These are phyloP conservation scores for Cubamyces lactineus DNA, from an alignment of 768 basidiomycete species.

Conservation along the genomic window DNA sequence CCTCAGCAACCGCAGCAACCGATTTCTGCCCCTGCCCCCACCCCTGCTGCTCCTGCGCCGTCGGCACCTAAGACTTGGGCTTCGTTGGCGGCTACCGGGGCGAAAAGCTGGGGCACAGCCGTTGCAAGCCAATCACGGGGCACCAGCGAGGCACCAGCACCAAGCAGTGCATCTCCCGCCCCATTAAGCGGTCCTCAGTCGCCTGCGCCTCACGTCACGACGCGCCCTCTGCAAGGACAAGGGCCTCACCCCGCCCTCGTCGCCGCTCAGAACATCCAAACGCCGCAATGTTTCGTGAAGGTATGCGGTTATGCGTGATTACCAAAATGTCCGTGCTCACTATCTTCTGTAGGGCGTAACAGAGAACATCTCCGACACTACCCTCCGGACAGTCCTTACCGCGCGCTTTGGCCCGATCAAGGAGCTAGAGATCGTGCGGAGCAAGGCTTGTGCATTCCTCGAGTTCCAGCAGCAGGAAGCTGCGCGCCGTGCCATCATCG, in stretches of 20 bases:
- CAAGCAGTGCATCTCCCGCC: constrained; percentile 42
- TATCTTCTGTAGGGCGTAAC: constrained; percentile 60
- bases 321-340: neutral
- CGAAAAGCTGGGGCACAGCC: constrained; percentile 83
- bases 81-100: constrained; percentile 81
- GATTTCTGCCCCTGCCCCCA: constrained; percentile 32
- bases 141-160: constrained; percentile 63
- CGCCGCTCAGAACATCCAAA: constrained; percentile 66
- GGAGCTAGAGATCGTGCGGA: constrained; percentile 86
- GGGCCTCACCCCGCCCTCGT: constrained; percentile 50
- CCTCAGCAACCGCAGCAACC: constrained; percentile 25
- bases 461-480: constrained; percentile 80
- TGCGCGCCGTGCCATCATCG: constrained; percentile 84
- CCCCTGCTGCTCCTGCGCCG: constrained; percentile 42
- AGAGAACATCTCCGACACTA: constrained; percentile 58
- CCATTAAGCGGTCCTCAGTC: constrained; percentile 34
- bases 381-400: constrained; percentile 54
- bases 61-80: constrained; percentile 86
- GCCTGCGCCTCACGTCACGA: constrained; percentile 40
- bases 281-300: constrained; percentile 91
- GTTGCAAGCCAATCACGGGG: constrained; percentile 81
- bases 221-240: constrained; percentile 42
- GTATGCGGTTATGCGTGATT: constrained; percentile 40
- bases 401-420: constrained; percentile 80
- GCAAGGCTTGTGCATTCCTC: constrained; percentile 92